Base-by-base conservation (phyloP, 2,329 filamentous ascomycete species). In the Arthrobotrys sphaeroides region DNA sequence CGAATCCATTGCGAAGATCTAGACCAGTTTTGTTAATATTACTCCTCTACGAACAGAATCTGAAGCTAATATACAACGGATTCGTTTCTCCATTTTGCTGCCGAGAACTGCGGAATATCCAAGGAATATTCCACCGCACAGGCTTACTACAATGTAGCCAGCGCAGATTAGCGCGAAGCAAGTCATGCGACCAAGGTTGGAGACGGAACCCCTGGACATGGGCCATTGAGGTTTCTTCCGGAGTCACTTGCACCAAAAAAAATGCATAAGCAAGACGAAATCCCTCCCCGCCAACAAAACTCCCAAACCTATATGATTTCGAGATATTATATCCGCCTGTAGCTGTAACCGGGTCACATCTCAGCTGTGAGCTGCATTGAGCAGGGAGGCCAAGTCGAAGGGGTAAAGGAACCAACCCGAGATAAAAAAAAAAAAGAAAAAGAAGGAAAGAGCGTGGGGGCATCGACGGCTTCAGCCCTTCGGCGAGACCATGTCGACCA, bases 141-240 rank as follows among this genome's bases (percentile, higher is more conserved):
- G 55, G 53, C 70, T 68, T 65, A 67, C 40, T 36, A n/a, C n/a
- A n/a, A 26, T 60, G 51, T 55, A 61, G 31, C 66, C 24, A 64
- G 55, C 38, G 40, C 47, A 61, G 64, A 74, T 68, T 68, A 74
- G 70, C 70, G 70, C 70, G 70, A 68, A 57, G 62, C 70, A 74
- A 74, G 70, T 74, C 70, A 74, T 74, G 70, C 70, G 70, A 68
- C 70, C 70, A 74, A 74, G 70, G 62, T 74, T 74, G 62, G 70
- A 74, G 70, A 74, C 70, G 70, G 70, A 74, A 74, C 70, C 70
- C 70, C 70, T 74, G 70, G 62, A 74, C 70, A 74, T 64, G 70
- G 70, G 70, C 49, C 36, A 43, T 65, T 47, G 47, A 49, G 45
- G 70, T 74, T 74, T 68, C 55, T 74, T 64, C 70, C 70, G 70